Conservation (phyloP, 2,329 filamentous ascomycete genomes). For the Allantophomopsis lycopodina region DNA sequence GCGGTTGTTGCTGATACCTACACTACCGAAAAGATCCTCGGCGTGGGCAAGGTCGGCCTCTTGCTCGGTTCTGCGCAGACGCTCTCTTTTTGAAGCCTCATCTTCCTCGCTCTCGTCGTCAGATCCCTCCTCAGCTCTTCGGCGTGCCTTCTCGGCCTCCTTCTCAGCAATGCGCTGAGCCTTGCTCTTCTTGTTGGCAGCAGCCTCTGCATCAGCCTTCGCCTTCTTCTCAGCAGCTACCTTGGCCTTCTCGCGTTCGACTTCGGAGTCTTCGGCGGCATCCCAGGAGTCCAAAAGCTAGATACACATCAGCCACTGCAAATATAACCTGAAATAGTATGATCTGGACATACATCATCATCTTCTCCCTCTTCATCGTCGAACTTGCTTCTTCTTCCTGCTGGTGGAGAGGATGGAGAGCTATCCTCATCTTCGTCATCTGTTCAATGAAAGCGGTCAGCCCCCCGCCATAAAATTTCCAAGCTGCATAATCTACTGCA, state of each 20-base stretch:
- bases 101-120: slow-evolving; percentile 51
- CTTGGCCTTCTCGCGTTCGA: slow-evolving; percentile 86
- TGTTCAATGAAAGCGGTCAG: slow-evolving; percentile 17
- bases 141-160: slow-evolving; percentile 41
- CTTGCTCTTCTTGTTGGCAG: slow-evolving; percentile 84
- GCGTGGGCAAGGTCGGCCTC: slow-evolving; percentile 83
- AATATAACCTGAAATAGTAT: slow-evolving; percentile 2
- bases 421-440: slow-evolving; percentile 33
- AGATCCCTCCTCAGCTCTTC: slow-evolving; percentile 39
- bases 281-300: slow-evolving; percentile 96
- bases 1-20: slow-evolving; percentile 51
- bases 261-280: slow-evolving; percentile 90
- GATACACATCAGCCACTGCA: not conserved
- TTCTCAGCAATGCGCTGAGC: slow-evolving; percentile 73
- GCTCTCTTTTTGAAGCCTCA: slow-evolving; percentile 59
- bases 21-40: slow-evolving; percentile 74
- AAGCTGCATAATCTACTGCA: no score
- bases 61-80: slow-evolving; percentile 68
- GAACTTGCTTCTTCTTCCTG: slow-evolving; percentile 47
- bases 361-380: slow-evolving; percentile 83
- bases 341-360: slow-evolving; percentile 47
- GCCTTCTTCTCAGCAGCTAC: slow-evolving; percentile 78
- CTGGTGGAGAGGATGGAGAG: slow-evolving; percentile 21
- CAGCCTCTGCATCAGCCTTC: slow-evolving; percentile 78
- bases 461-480: slow-evolving; percentile 6